Evolutionary conservation across 176 grass and related monocot species (phyloP).

Genomic region (Typha latifolia): DNA sequence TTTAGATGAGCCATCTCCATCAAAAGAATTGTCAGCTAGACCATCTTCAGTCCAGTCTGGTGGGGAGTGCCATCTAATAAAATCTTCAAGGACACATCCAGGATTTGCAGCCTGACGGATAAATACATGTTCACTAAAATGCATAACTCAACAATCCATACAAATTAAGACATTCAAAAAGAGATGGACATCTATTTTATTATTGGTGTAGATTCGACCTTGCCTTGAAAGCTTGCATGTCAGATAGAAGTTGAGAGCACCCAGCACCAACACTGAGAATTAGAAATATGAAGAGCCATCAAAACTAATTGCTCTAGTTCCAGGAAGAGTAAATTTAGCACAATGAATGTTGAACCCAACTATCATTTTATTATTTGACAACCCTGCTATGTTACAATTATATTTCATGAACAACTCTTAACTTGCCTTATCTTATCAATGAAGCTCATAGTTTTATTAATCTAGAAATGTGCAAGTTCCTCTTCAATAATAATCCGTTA

Average conservation of each 20-base stretch:
- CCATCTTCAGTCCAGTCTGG: conserved; percentile 82
- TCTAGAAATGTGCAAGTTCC: background rate
- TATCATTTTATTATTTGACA: too few species aligned
- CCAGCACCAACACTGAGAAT: conserved; percentile 82
- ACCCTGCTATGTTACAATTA: too few species aligned
- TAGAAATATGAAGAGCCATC: conserved; percentile 27
- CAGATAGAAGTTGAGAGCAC: conserved; percentile 94
- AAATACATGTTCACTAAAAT: conserved; percentile 17
- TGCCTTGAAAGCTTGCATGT: conserved; percentile 99
- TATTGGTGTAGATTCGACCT: conserved; percentile 26
- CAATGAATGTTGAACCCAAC: too few species aligned
- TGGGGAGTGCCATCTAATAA: conserved; percentile 95
- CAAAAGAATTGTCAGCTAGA: conserved; percentile 22
- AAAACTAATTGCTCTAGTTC: conserved; percentile 11
- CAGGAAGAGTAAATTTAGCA: too few species aligned
- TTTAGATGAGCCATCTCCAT: conserved; percentile 75
- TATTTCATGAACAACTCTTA: background rate
- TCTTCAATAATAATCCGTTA: too few species aligned
- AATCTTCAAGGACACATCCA: conserved; percentile 95
- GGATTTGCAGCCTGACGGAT: conserved; percentile 77
- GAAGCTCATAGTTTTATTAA: background rate
- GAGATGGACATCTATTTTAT: background rate
- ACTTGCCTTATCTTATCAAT: background rate
- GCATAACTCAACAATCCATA: background rate
- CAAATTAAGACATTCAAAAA: background rate